These are phyloP conservation scores for Psilocybe subaeruginosa DNA, from an alignment of 768 basidiomycete species.

Conservation along the genomic window DNA sequence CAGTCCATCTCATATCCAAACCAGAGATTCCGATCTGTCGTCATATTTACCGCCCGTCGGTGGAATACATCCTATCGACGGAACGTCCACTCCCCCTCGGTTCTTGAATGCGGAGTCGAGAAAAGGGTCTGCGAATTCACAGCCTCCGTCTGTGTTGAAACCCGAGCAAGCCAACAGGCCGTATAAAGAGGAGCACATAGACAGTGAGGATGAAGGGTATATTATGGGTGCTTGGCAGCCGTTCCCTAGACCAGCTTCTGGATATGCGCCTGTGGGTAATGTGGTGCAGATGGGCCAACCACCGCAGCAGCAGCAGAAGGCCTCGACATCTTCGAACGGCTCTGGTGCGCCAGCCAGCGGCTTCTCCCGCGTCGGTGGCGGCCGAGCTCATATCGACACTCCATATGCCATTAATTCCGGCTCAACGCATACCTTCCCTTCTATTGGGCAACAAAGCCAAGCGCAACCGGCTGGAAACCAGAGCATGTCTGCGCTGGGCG, in stretches of 20 bases:
- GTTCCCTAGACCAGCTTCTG: slow-evolving; percentile 50
- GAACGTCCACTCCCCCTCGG: slow-evolving; percentile 34
- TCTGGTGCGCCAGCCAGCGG: slow-evolving; percentile 38
- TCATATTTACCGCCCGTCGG: slow-evolving; percentile 52
- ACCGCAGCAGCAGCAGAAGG: slow-evolving; percentile 17
- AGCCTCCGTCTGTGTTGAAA: slow-evolving; percentile 70
- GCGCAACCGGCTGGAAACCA: slow-evolving; percentile 17
- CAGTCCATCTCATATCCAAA: slow-evolving; percentile 14
- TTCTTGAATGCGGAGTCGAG: slow-evolving; percentile 40
- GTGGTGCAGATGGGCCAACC: slow-evolving; percentile 6
- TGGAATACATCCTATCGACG: slow-evolving; percentile 28
- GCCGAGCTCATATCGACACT: slow-evolving; percentile 80
- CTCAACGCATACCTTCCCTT: slow-evolving; percentile 71
- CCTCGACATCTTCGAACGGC: slow-evolving; percentile 10
- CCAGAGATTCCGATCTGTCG: slow-evolving; percentile 47
- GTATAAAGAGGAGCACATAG: slow-evolving; percentile 59
- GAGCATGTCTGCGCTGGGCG: slow-evolving; percentile 19
- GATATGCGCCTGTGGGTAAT: slow-evolving; percentile 51
- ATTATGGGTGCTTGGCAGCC: slow-evolving; percentile 97
- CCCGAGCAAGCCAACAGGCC: slow-evolving; percentile 81
- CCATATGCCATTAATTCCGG: slow-evolving; percentile 74
- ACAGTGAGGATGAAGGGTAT: slow-evolving; percentile 81
- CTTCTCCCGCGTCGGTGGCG: slow-evolving; percentile 88
- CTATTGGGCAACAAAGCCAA: slow-evolving; percentile 50
- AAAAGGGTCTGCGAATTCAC: slow-evolving; percentile 57